Evolutionary conservation across 805 yeast genomes (phyloP).

Genomic region (Ogataea nitratoaversa): DNA sequence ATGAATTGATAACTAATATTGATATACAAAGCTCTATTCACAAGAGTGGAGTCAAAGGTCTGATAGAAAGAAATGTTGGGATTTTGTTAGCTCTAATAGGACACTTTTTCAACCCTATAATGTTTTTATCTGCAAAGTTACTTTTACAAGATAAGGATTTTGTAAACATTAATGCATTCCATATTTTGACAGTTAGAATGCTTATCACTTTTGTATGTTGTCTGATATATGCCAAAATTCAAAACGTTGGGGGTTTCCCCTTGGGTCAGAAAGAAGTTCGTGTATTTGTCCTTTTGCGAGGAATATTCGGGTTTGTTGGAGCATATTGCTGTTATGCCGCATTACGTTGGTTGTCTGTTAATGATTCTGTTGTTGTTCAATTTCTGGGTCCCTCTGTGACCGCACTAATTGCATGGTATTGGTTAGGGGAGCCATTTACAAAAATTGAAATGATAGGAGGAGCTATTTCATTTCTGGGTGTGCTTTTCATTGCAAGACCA

Average conservation of each 20-base stretch:
- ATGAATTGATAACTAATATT: no score
- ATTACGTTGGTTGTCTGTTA: slow-evolving; percentile 59
- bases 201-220: slow-evolving; percentile 55
- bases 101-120: slow-evolving; percentile 64
- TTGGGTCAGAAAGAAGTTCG: slow-evolving; percentile 8
- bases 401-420: slow-evolving; percentile 61
- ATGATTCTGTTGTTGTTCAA: slow-evolving; percentile 75
- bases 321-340: slow-evolving; percentile 71
- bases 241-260: slow-evolving; percentile 12
- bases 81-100: slow-evolving; percentile 49
- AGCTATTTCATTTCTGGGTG: slow-evolving; percentile 60
- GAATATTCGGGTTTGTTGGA: slow-evolving; percentile 66
- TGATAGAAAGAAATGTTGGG: slow-evolving; percentile 54
- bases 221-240: slow-evolving; percentile 36
- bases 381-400: slow-evolving; percentile 73
- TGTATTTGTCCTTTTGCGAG: slow-evolving; percentile 36
- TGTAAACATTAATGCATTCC: slow-evolving; percentile 50
- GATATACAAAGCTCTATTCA: no score
- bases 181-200: slow-evolving; percentile 70
- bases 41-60: no score
- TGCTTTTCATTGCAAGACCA: slow-evolving; percentile 72
- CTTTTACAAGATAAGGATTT: slow-evolving; percentile 57
- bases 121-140: slow-evolving; percentile 65
- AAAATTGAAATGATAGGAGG: slow-evolving; percentile 61
- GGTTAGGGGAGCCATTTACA: slow-evolving; percentile 60